Base-by-base conservation (phyloP, 192 early-diverging fungal genomes). In the Backusella australiensis region DNA sequence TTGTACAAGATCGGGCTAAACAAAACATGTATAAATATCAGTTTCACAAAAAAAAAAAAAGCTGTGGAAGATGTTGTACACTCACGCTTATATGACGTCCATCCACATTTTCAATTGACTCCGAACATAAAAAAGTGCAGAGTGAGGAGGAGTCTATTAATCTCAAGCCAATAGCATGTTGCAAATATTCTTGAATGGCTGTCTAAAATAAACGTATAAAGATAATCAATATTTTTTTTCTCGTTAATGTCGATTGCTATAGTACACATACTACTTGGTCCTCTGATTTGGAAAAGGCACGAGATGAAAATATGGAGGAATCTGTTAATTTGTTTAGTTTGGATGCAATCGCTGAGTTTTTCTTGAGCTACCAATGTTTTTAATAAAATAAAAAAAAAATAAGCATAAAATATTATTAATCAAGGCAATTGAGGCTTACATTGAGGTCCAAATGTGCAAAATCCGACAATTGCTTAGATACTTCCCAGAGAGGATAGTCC, bases 261-360 rank as follows among this genome's bases (percentile, higher is more conserved):
- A 53, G 23, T 26, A 14, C 12, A 63, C 56, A 29, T 63, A 63
- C 56, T 3, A 63, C 23, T 63, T 63, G 56, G 11, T 63, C 90
- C 80, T 96, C 95, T 63, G 86, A 90, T 83, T 98, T 98, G 52
- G 88, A 87, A 23, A 94, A 94, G 11, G 92, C 92, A 77, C 94
- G 89, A 5, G 91, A 90, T 11, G 85, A 89, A 81, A 96, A 95
- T 6, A 98, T 83, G 46, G 86, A 85, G 80, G 95, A 95, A 36
- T 97, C 96, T 9, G 96, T 95, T 8, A 94, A 84, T 73, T 90
- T 91, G 70, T 88, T 92, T 38, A 95, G 81, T 74, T 86, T 90
- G 56, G 86, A 85, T 26, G 78, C 67, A 77, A 81, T 69, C 53
- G 68, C 56, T 63, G 56, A 29, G 9, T 63, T 63, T 63, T 29